Evolutionary conservation across 768 basidiomycete species (phyloP), one percentile per base, ranked within the genome.

Genomic region (Suillus subaureus): DNA sequence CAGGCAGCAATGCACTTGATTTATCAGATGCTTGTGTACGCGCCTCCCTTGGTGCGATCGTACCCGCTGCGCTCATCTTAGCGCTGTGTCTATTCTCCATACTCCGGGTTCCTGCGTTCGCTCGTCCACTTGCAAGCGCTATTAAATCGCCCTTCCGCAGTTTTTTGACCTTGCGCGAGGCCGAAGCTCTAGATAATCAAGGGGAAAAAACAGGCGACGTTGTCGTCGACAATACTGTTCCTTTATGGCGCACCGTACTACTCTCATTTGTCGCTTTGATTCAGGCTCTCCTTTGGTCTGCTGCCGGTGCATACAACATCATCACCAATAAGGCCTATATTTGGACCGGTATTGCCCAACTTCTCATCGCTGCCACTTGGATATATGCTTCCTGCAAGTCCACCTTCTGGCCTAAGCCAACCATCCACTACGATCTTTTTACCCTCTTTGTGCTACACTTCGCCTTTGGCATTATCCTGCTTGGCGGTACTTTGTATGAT

Each of bases 401-500:
- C 1, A 77, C 89, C 16, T 70, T 82, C 35, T 78, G 79, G 45
- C 86, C 88, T 0, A 78, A 80, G 6, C 75, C 84, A 0, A 93
- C 90, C 0, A 81, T 84, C 2, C 89, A 89, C 21, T 83, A 77
- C 68, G 91, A 90, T 70, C 75, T 93, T 21, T 85, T 93, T 72
- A 70, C 77, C 0, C 73, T 94, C 2, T 92, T 88, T 70, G 28
- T 82, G 11, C 61, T 81, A 1, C 83, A 89, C 39, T 71, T 91
- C 23, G 66, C 75, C 18, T 77, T 80, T 31, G 83, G 79, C 0
- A 65, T 82, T 0, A 65, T 92, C 0, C 79, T 84, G 15, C 71
- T 91, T 45, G 86, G 85, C 4, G 87, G 87, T 4, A 68, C 80
- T 26, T 28, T 87, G 1, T 93, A 85, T 70, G 84, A 88, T 62